Percentiles rank a stretch among this genome's conserved stretches.
These are phyloP conservation scores for Hypseocharis bilobata DNA, from an alignment of 441 rosid species.

Conservation along the genomic window DNA sequence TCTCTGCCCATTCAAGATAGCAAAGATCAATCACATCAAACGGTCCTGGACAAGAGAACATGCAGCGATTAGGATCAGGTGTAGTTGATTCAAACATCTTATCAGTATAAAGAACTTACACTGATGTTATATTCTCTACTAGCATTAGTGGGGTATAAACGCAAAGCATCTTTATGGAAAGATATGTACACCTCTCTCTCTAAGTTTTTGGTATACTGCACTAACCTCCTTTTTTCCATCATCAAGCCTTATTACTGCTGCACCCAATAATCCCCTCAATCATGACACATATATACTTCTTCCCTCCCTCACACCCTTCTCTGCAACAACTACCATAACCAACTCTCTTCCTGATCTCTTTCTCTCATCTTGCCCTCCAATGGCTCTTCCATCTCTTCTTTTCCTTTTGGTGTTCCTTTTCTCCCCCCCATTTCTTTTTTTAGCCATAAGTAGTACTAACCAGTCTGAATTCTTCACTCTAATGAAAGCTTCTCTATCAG, in stretches of 20 bases:
- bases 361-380: background rate
- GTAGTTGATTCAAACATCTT: slow-evolving; percentile 24
- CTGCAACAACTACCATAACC: slow-evolving; percentile 35
- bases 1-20: slow-evolving; percentile 23
- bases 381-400: slow-evolving; percentile 28
- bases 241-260: slow-evolving; percentile 27
- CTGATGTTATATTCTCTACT: slow-evolving; percentile 30
- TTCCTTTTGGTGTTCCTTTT: slow-evolving; percentile 22
- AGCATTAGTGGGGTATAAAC: slow-evolving; percentile 53
- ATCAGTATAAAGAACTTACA: slow-evolving; percentile 22
- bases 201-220: slow-evolving; percentile 23
- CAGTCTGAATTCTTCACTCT: slow-evolving; percentile 58
- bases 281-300: slow-evolving; percentile 36
- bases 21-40: slow-evolving; percentile 24
- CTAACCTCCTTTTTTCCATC: slow-evolving; percentile 34
- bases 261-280: slow-evolving; percentile 34
- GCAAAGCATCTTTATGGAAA: slow-evolving; percentile 62
- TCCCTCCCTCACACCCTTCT: slow-evolving; percentile 31
- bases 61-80: slow-evolving; percentile 26
- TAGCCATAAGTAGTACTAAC: slow-evolving; percentile 20
- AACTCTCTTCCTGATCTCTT: slow-evolving; percentile 10
- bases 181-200: slow-evolving; percentile 35
- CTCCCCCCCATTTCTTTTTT: slow-evolving; percentile 22
- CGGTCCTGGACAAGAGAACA: slow-evolving; percentile 18
- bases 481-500: slow-evolving; percentile 51